phyloP scores from a whole-genome alignment of 371 early-diverging fungal species.

The Gilbertella persicaria region DNA sequence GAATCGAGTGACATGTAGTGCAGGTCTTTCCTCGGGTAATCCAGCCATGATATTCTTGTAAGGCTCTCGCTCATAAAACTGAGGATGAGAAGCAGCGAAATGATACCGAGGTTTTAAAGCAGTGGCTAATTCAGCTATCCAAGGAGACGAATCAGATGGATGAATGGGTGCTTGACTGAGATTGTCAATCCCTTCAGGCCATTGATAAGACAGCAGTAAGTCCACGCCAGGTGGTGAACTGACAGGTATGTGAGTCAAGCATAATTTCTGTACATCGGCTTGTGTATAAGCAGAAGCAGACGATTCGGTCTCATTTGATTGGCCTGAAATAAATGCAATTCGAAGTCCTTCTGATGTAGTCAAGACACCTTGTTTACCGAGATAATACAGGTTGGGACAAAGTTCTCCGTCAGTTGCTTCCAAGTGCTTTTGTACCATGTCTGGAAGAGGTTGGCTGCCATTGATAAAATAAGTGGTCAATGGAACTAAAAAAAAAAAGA shows the following conservation, averaged over 20 bases:
- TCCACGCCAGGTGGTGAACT: conserved; percentile 67
- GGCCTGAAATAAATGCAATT: conserved; percentile 76
- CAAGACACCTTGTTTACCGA: conserved; percentile 71
- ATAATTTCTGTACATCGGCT: conserved; percentile 24
- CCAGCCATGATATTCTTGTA: conserved; percentile 61
- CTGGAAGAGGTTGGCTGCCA: conserved; percentile 66
- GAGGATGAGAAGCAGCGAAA: conserved; percentile 69
- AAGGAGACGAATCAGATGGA: conserved; percentile 6
- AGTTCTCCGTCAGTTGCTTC: conserved; percentile 70
- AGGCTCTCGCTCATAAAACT: conserved; percentile 86
- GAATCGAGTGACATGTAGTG: conserved; percentile 77
- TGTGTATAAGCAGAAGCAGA: conserved; percentile 1
- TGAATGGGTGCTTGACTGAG: conserved; percentile 28
- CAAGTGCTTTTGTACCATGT: conserved; percentile 52
- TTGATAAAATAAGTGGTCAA: conserved; percentile 76
- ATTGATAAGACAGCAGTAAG: conserved; percentile 79
- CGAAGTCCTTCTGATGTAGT: conserved; percentile 73
- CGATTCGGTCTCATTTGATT: conserved; percentile 20
- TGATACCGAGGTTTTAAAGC: conserved; percentile 84
- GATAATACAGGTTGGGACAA: conserved; percentile 71
- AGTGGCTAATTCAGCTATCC: conserved; percentile 51
- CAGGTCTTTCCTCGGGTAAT: conserved; percentile 42
- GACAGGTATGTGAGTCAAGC: conserved; percentile 25
- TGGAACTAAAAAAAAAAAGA: conserved; percentile 57
- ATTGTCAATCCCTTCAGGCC: conserved; percentile 66